Evolutionary conservation across 495 filamentous ascomycete species (phyloP).

Genomic region (Neurospora sp.): DNA sequence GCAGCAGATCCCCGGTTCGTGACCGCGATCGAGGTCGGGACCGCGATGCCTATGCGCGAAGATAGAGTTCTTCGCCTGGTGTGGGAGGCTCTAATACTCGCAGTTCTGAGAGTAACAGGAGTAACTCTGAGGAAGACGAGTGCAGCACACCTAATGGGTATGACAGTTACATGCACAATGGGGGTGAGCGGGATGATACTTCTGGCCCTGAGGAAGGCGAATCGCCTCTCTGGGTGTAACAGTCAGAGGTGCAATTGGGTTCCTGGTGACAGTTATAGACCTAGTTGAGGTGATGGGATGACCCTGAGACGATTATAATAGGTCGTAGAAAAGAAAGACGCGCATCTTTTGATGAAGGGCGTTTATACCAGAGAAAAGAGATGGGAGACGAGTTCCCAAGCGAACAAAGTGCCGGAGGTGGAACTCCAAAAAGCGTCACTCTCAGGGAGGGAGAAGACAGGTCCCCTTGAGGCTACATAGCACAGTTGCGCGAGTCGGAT

Average conservation of each 20-base stretch:
- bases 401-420: background rate
- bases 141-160: background rate
- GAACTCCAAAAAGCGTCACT: background rate
- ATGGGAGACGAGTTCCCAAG: too few relatives aligned
- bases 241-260: background rate
- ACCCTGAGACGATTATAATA: background rate
- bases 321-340: too few relatives aligned
- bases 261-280: background rate
- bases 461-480: background rate
- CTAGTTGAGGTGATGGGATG: background rate
- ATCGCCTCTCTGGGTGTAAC: background rate
- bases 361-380: background rate
- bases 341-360: background rate
- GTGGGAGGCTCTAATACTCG: background rate
- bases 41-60: conserved; percentile 27
- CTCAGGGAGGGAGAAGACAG: background rate
- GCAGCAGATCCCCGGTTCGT: conserved; percentile 35
- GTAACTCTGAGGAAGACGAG: background rate
- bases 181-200: background rate
- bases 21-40: conserved; percentile 34
- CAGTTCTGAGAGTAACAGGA: background rate
- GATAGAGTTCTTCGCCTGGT: conserved; percentile 18
- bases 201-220: background rate
- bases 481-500: background rate
- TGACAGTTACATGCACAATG: background rate